A percentile compares a stretch with the other conserved stretches of the same genome.
These are phyloP conservation scores for Magnaporthiopsis rhizophila DNA, from an alignment of 2,329 filamentous ascomycete species.

Conservation along the genomic window DNA sequence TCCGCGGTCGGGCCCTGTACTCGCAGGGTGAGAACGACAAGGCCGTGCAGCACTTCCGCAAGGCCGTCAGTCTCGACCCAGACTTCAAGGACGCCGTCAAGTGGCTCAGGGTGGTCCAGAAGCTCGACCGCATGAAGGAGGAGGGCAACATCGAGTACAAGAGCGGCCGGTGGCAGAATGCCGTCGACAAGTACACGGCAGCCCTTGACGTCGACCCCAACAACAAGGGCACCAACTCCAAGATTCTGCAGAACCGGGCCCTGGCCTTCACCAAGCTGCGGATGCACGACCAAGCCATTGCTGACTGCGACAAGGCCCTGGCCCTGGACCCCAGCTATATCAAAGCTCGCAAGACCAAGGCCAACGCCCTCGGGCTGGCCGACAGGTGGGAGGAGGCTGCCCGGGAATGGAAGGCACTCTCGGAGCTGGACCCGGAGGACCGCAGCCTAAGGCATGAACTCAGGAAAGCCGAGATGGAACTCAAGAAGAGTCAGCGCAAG, in stretches of 20 bases:
- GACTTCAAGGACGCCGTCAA: conserved; percentile 85
- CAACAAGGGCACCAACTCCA: conserved; percentile 90
- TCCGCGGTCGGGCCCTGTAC: conserved; percentile 82
- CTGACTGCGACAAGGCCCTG: conserved; percentile 79
- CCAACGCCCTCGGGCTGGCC: conserved; percentile 76
- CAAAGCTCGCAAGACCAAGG: conserved; percentile 90
- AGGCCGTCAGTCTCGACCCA: conserved; percentile 83
- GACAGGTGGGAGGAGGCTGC: conserved; percentile 91
- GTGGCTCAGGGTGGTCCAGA: conserved; percentile 83
- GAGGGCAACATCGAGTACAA: conserved; percentile 92
- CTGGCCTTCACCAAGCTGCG: conserved; percentile 78
- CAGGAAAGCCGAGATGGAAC: conserved; percentile 80
- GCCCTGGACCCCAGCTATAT: conserved; percentile 74
- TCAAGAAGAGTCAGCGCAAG: conserved; percentile 96
- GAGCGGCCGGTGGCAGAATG: conserved; percentile 67
- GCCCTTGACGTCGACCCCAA: conserved; percentile 78
- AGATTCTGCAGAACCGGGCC: conserved; percentile 89
- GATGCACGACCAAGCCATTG: conserved; percentile 72
- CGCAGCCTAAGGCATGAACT: conserved; percentile 75
- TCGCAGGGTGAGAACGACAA: conserved; percentile 92
- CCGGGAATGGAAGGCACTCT: conserved; percentile 78
- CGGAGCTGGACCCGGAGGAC: conserved; percentile 77
- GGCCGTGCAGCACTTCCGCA: conserved; percentile 84
- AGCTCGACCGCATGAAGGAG: conserved; percentile 86
- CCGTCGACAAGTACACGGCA: conserved; percentile 75